Percentiles rank a stretch among this genome's conserved stretches.
phyloP scores from a whole-genome alignment of 371 early-diverging fungal species.

The Mortierella sp. region DNA sequence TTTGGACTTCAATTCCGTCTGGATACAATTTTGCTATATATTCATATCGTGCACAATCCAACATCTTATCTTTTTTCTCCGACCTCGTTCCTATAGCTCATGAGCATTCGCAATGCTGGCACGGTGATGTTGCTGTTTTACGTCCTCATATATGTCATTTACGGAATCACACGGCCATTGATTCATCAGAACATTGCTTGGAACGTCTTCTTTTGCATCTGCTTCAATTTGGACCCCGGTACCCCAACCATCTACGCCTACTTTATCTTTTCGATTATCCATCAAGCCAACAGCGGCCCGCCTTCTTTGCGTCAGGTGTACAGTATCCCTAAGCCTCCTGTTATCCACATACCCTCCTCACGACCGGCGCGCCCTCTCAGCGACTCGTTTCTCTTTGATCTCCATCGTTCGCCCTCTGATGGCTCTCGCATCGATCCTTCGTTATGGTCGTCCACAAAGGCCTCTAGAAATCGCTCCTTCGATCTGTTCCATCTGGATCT shows the following conservation, averaged over 20 bases:
- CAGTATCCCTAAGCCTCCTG: slow-evolving; percentile 30
- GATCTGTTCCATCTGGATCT: slow-evolving; percentile 20
- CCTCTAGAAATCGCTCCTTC: background rate
- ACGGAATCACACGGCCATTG: slow-evolving; percentile 47
- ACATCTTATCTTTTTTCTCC: background rate
- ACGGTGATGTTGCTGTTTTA: slow-evolving; percentile 50
- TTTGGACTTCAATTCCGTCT: background rate
- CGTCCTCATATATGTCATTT: slow-evolving; percentile 39
- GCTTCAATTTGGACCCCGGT: slow-evolving; percentile 57
- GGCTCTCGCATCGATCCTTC: slow-evolving; percentile 7
- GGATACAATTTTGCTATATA: background rate
- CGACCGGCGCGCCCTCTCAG: slow-evolving; percentile 28
- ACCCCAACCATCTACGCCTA: slow-evolving; percentile 54
- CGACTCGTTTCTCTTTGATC: slow-evolving; percentile 46
- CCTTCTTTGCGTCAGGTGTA: slow-evolving; percentile 32
- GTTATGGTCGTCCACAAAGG: slow-evolving; percentile 11
- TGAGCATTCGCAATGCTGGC: slow-evolving; percentile 55
- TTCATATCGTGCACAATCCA: background rate
- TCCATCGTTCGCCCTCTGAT: slow-evolving; percentile 18
- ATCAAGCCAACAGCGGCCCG: slow-evolving; percentile 35
- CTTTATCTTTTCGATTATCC: slow-evolving; percentile 52
- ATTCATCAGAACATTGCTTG: slow-evolving; percentile 45
- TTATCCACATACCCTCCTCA: slow-evolving; percentile 31
- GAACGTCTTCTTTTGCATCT: slow-evolving; percentile 51
- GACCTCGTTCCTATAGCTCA: slow-evolving; percentile 21